A percentile compares a stretch with the other conserved stretches of the same genome.
Evolutionary conservation across 345 rosid genomes (phyloP).

Genomic region (Boechera stricta): DNA sequence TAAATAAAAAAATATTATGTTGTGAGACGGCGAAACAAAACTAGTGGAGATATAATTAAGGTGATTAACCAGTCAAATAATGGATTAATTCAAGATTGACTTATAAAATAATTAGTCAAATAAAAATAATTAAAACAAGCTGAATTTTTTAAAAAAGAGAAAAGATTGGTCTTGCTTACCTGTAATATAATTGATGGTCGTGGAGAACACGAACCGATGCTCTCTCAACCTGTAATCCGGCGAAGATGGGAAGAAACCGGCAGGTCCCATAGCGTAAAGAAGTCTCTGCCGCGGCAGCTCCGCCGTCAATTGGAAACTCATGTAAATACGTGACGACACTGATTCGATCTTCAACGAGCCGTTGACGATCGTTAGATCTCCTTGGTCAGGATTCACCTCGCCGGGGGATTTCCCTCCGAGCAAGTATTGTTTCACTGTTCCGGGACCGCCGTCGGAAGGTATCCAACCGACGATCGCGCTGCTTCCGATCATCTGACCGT

Average conservation of each 20-base stretch:
- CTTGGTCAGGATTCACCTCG: slow-evolving; percentile 62
- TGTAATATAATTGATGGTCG: slow-evolving; percentile 60
- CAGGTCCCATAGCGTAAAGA: slow-evolving; percentile 68
- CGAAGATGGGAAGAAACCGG: slow-evolving; percentile 53
- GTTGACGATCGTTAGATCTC: slow-evolving; percentile 50
- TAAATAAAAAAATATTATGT: not conserved
- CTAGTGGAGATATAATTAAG: not conserved
- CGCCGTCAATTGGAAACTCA: slow-evolving; percentile 67
- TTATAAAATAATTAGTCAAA: slow-evolving; percentile 11
- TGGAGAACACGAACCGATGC: slow-evolving; percentile 59
- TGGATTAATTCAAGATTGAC: slow-evolving; percentile 14
- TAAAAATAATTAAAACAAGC: not conserved
- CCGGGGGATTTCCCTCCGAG: slow-evolving; percentile 51
- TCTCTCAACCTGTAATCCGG: slow-evolving; percentile 52
- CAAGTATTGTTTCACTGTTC: slow-evolving; percentile 53
- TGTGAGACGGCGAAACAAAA: not conserved
- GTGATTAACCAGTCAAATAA: slow-evolving; percentile 14
- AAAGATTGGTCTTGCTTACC: slow-evolving; percentile 48
- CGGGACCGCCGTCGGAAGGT: slow-evolving; percentile 39
- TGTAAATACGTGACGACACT: slow-evolving; percentile 59
- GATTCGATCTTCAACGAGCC: slow-evolving; percentile 50
- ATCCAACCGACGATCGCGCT: slow-evolving; percentile 88
- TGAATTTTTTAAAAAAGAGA: not conserved
- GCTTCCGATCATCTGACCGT: slow-evolving; percentile 68
- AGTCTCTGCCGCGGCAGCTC: slow-evolving; percentile 51